Conservation (phyloP, 2,329 filamentous ascomycete species). For the Lizonia empirigonia region DNA sequence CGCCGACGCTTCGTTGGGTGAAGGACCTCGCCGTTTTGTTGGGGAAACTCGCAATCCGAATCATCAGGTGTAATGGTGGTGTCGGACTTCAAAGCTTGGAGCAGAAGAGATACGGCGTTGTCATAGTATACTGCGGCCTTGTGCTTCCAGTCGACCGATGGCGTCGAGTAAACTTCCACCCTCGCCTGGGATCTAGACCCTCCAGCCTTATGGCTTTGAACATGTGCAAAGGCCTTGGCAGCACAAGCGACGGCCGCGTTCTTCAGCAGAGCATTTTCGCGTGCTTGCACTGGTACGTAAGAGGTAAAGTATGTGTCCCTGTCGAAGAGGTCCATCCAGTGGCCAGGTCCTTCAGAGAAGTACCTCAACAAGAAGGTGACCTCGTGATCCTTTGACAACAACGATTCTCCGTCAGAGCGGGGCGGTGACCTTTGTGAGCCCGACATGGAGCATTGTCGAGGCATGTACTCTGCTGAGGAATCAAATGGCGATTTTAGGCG, state of each 20-base stretch:
- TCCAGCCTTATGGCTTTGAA: constrained; percentile 58
- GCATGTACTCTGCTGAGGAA: constrained; percentile 31
- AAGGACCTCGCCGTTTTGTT: constrained; percentile 20
- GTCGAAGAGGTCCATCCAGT: constrained; percentile 65
- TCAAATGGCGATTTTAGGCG: constrained; percentile 41
- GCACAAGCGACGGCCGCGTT: constrained; percentile 66
- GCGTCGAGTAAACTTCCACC: constrained; percentile 58
- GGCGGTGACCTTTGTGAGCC: constrained; percentile 33
- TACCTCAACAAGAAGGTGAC: constrained; percentile 65
- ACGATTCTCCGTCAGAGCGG: constrained; percentile 27
- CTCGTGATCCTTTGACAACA: constrained; percentile 56
- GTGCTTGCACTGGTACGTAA: constrained; percentile 63
- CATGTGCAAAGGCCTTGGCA: constrained; percentile 64
- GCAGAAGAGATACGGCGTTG: constrained; percentile 58
- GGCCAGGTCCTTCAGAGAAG: constrained; percentile 64
- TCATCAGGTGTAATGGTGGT: constrained; percentile 38
- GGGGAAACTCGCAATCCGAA: constrained; percentile 32
- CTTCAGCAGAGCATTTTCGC: constrained; percentile 56
- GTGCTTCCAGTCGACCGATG: constrained; percentile 62
- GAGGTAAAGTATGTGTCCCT: constrained; percentile 65
- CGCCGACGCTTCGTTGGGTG: constrained; percentile 50
- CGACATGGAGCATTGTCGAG: constrained; percentile 33
- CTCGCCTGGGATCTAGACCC: constrained; percentile 55
- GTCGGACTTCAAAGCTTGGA: constrained; percentile 45
- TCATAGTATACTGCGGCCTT: constrained; percentile 67